Base-by-base conservation (phyloP, 805 yeast species). In the Metschnikowia peoriensis region DNA sequence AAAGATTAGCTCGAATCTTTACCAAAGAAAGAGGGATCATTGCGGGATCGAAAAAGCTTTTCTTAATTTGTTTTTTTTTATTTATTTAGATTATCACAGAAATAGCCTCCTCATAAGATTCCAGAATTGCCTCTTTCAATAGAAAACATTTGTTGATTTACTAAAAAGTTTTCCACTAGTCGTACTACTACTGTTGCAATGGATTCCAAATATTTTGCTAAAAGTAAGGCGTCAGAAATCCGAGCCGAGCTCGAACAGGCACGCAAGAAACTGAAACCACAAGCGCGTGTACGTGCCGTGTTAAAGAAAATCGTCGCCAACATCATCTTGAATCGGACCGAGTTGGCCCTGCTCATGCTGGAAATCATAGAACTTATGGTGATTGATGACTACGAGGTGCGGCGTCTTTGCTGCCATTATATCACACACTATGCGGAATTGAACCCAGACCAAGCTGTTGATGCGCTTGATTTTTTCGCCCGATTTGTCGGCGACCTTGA, bases 231-330 rank as follows among this genome's bases (percentile, higher is more conserved):
- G 22, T 60, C 66, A 11, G 80, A 75, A 56, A 60, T 75, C 46
- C 66, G 66, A 48, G 75, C 74, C 8, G 80, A 75, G 57, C 58
- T 75, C 46, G 77, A 72, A 29, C 77, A 71, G 61, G 78, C 78
- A 28, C 61, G 65, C 54, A 74, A 71, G 59, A 75, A 74, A 54
- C 68, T 73, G 41, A 72, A 72, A 54, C 75, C 78, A 8, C 72
- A 68, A 35, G 59, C 60, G 28, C 65, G 74, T 37, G 62, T 75
- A 55, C 71, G 68, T 55, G 53, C 65, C 32, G 69, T 73, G 6
- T 61, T 93, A 62, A 85, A 85, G 66, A 88, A 87, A 62, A 79
- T 90, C 28, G 76, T 92, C 7, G 93, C 96, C 41, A 92, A 91
- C 67, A 79, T 90, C 68, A 86, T 96, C 6, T 77, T 90, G 69